phyloP scores from a whole-genome alignment of 805 yeast species.

The Cyberlindnera xylosilytica region DNA sequence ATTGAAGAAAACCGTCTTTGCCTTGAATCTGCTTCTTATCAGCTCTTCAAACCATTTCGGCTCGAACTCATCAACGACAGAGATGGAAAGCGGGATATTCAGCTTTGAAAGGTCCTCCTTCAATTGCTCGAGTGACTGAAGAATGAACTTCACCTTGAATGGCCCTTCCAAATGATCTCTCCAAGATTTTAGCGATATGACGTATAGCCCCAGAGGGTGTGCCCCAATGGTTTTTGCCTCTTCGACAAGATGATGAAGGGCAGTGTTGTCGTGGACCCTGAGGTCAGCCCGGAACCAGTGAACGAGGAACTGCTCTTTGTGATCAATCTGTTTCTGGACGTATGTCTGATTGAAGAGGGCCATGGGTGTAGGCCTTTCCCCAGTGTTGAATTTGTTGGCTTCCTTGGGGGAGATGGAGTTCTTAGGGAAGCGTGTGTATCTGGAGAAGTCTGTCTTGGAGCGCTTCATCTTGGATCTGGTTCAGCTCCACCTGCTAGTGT shows the following conservation, averaged over 20 bases:
- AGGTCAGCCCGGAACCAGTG: conserved; percentile 50
- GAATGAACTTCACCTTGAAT: conserved; percentile 39
- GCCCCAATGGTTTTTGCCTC: conserved; percentile 29
- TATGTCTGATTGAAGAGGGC: conserved; percentile 4
- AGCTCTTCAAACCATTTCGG: conserved; percentile 23
- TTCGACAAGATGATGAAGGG: conserved; percentile 35
- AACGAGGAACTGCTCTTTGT: conserved; percentile 25
- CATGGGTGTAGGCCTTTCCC: conserved; percentile 11
- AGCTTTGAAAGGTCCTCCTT: conserved; percentile 29
- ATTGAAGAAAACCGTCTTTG: conserved; percentile 26
- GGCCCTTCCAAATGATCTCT: conserved; percentile 42
- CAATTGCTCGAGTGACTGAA: conserved; percentile 33
- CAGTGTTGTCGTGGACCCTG: conserved; percentile 42
- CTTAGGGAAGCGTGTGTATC: conserved; percentile 8
- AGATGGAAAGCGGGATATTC: conserved; percentile 36
- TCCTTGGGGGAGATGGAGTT: conserved; percentile 3
- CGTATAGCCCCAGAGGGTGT: conserved; percentile 40
- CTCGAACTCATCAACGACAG: conserved; percentile 19
- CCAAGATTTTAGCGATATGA: conserved; percentile 39
- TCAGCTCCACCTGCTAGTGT: neutral
- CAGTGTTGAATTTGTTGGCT: conserved; percentile 16
- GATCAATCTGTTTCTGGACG: neutral
- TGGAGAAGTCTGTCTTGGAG: conserved; percentile 18
- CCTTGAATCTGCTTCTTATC: conserved; percentile 10
- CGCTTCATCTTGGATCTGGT: conserved; percentile 8